Percentiles rank a stretch among this genome's conserved stretches.
Conservation (phyloP, 1,139 yeast genomes). For the Yamadazyma blattariae region DNA sequence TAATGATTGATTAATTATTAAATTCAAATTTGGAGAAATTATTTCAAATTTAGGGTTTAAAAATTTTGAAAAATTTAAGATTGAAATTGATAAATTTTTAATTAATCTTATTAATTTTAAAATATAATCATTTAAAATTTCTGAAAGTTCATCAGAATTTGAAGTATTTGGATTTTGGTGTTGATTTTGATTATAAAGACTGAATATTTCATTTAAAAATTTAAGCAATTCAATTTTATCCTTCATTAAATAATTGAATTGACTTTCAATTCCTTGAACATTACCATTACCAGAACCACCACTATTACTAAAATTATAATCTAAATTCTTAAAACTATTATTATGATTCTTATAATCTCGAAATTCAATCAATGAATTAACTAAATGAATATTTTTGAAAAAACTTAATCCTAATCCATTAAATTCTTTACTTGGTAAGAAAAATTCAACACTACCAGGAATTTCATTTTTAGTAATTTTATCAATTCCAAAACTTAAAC, state of each 20-base stretch:
- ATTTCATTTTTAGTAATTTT: slow-evolving; percentile 18
- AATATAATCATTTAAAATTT: slow-evolving; percentile 44
- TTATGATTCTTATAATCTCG: slow-evolving; percentile 11
- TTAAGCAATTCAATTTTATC: slow-evolving; percentile 19
- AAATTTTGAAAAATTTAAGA: slow-evolving; percentile 30
- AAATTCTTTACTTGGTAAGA: slow-evolving; percentile 11
- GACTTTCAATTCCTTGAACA: slow-evolving; percentile 4
- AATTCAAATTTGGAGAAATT: slow-evolving; percentile 33
- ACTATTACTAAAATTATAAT: slow-evolving; percentile 2
- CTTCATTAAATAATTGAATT: slow-evolving; percentile 11
- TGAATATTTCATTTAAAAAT: slow-evolving; percentile 16
- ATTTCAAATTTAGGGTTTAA: slow-evolving; percentile 16
- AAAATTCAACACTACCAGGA: slow-evolving; percentile 12
- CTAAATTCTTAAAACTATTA: slow-evolving; percentile 3
- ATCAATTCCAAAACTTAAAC: slow-evolving; percentile 59
- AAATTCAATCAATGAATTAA: slow-evolving; percentile 17
- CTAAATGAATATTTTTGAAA: slow-evolving; percentile 15
- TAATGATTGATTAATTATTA: slow-evolving; percentile 33
- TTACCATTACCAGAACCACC: slow-evolving; percentile 3
- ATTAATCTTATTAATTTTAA: slow-evolving; percentile 44
- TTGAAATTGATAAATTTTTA: slow-evolving; percentile 38
- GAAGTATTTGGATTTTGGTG: background rate
- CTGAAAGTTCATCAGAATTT: slow-evolving; percentile 33
- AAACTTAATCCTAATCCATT: slow-evolving; percentile 11
- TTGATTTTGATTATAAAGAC: slow-evolving; percentile 8